Conservation (phyloP, 192 early-diverging fungal species). For the Piromyces sp. region DNA sequence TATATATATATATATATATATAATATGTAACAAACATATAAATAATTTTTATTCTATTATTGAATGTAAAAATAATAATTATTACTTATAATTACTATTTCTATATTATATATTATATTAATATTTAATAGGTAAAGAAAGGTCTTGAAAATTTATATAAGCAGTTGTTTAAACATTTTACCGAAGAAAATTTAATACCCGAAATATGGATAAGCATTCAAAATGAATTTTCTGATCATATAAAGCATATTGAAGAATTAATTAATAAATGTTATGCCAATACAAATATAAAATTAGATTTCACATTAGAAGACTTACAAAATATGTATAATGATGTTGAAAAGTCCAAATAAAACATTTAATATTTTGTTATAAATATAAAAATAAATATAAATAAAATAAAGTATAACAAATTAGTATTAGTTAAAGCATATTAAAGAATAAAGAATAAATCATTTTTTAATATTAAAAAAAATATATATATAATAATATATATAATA, state of each 20-base stretch:
- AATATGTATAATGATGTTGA: background rate
- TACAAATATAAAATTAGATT: slow-evolving; percentile 61
- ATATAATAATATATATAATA: too few relatives aligned
- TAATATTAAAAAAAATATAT: too few relatives aligned
- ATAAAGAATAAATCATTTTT: too few relatives aligned
- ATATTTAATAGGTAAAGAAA: slow-evolving; percentile 39
- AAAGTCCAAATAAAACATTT: background rate
- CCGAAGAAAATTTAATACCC: slow-evolving; percentile 60
- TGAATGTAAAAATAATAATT: too few relatives aligned
- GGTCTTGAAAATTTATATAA: slow-evolving; percentile 67
- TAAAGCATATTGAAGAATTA: slow-evolving; percentile 62
- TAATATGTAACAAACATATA: background rate
- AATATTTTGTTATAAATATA: too few relatives aligned
- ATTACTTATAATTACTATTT: too few relatives aligned
- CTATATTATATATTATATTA: too few relatives aligned
- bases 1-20: background rate
- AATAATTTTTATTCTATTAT: background rate
- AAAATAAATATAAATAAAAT: too few relatives aligned
- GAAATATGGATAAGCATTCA: slow-evolving; percentile 84
- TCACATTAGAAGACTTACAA: slow-evolving; percentile 36
- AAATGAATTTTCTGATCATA: slow-evolving; percentile 62
- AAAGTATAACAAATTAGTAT: background rate
- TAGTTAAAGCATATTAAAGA: too few relatives aligned
- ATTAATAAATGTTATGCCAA: slow-evolving; percentile 78
- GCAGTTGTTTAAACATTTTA: slow-evolving; percentile 86